These are phyloP conservation scores for Ehretia macrophylla DNA, from an alignment of 257 asterid genomes.

Conservation along the genomic window DNA sequence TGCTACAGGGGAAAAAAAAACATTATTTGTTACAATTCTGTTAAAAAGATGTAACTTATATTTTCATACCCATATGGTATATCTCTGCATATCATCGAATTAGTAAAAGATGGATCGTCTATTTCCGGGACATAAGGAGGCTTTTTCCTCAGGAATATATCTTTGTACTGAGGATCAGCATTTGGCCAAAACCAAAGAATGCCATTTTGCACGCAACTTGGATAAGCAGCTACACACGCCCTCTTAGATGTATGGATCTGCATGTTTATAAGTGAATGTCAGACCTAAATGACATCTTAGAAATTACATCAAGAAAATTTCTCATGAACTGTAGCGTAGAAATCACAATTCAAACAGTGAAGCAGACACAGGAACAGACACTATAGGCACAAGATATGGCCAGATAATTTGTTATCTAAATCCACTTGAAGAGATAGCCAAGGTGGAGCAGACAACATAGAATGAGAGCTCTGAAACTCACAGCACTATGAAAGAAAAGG, in stretches of 20 bases:
- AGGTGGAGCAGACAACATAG: not conserved
- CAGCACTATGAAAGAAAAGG: not conserved
- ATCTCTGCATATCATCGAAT: slow-evolving; percentile 59
- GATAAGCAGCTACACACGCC: slow-evolving; percentile 86
- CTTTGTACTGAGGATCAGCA: slow-evolving; percentile 57
- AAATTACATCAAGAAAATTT: not conserved
- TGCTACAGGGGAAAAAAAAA: not conserved
- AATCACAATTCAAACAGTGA: too few relatives aligned
- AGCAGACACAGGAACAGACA: too few relatives aligned
- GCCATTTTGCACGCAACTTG: slow-evolving; percentile 75
- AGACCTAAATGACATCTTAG: not conserved
- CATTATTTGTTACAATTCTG: too few relatives aligned
- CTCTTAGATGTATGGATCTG: slow-evolving; percentile 75
- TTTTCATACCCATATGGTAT: slow-evolving; percentile 67
- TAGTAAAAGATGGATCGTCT: slow-evolving; percentile 71
- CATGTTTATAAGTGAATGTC: slow-evolving; percentile 18
- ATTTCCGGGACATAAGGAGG: slow-evolving; percentile 86
- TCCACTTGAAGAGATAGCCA: not conserved
- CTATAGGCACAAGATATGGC: too few relatives aligned
- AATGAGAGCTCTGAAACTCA: not conserved
- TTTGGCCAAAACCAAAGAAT: slow-evolving; percentile 97
- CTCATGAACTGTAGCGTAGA: not conserved
- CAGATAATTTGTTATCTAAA: too few relatives aligned
- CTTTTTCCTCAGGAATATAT: slow-evolving; percentile 46
- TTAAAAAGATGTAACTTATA: not conserved